Evolutionary conservation across 2,329 filamentous ascomycete genomes (phyloP).

Genomic region (Thielaviopsis euricoi): DNA sequence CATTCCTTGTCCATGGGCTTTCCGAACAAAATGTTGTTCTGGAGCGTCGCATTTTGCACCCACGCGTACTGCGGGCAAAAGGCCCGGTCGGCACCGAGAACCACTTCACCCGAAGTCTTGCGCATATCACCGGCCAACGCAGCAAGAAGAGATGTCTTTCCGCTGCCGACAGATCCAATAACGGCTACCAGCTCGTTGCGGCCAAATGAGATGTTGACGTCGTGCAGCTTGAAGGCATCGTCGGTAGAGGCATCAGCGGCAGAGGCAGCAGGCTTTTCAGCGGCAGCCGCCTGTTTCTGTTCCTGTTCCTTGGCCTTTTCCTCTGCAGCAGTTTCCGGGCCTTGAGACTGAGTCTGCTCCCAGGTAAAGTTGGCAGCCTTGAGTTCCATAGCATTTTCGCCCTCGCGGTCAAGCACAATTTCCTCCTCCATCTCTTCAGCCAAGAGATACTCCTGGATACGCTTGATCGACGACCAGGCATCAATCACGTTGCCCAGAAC

Average conservation of each 20-base stretch:
- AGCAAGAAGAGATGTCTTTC: conserved; percentile 78
- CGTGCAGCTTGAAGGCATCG: conserved; percentile 57
- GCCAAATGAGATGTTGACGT: conserved; percentile 50
- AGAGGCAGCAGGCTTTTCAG: conserved; percentile 13
- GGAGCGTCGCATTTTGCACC: conserved; percentile 85
- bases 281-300: conserved; percentile 6
- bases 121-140: conserved; percentile 91
- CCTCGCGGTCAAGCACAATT: conserved; percentile 35
- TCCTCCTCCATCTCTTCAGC: conserved; percentile 73
- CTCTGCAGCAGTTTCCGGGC: conserved; percentile 17
- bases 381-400: conserved; percentile 55
- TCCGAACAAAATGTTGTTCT: conserved; percentile 82
- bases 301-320: conserved; percentile 18
- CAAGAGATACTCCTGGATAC: conserved; percentile 76
- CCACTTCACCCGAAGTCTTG: conserved; percentile 56
- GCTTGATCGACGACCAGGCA: conserved; percentile 66
- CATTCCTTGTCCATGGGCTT: conserved; percentile 58
- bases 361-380: conserved; percentile 68
- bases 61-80: conserved; percentile 96
- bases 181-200: conserved; percentile 65
- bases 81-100: conserved; percentile 62
- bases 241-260: conserved; percentile 25
- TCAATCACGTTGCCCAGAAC: conserved; percentile 83
- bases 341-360: conserved; percentile 50
- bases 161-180: conserved; percentile 79